These are phyloP conservation scores for Thermothelomyces thermophilus DNA, from an alignment of 2,329 filamentous ascomycete species.

Conservation along the genomic window DNA sequence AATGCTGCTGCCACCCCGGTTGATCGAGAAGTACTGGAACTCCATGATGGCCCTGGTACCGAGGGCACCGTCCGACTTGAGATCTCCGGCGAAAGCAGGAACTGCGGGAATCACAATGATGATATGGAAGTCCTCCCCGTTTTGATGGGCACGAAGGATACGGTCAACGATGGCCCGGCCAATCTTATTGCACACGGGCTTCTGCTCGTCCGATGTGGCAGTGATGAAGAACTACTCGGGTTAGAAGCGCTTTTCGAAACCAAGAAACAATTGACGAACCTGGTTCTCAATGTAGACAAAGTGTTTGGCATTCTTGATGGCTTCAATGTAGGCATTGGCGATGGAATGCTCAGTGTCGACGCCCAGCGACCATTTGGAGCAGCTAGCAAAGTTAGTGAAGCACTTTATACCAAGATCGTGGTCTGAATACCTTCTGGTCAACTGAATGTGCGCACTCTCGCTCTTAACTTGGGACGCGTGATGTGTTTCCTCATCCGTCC, in stretches of 20 bases:
- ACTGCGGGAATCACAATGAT: constrained; percentile 74
- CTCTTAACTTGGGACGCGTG: constrained; percentile 18
- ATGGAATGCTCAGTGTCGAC: constrained; percentile 65
- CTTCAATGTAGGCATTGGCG: constrained; percentile 72
- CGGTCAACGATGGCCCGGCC: constrained; percentile 73
- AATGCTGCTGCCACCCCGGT: constrained; percentile 69
- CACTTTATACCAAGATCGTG: neutral
- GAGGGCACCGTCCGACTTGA: constrained; percentile 64
- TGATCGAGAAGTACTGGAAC: constrained; percentile 76
- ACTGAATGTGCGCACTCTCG: constrained; percentile 39
- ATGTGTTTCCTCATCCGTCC: constrained; percentile 27
- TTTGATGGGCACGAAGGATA: constrained; percentile 62
- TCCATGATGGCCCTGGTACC: constrained; percentile 84
- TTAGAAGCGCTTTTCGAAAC: constrained; percentile 1
- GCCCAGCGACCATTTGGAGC: constrained; percentile 46
- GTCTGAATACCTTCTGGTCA: constrained; percentile 41
- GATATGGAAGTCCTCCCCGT: constrained; percentile 62
- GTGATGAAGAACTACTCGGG: constrained; percentile 71
- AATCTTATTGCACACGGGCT: constrained; percentile 69
- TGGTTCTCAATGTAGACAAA: constrained; percentile 78
- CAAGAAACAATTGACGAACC: constrained; percentile 28
- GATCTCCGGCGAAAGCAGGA: constrained; percentile 74
- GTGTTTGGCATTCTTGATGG: constrained; percentile 61
- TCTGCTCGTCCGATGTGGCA: constrained; percentile 62
- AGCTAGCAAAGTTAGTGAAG: constrained; percentile 29